Percentiles rank a stretch among this genome's conserved stretches.
phyloP scores from a whole-genome alignment of 2,329 filamentous ascomycete genomes.

The Diplodia sapinea region DNA sequence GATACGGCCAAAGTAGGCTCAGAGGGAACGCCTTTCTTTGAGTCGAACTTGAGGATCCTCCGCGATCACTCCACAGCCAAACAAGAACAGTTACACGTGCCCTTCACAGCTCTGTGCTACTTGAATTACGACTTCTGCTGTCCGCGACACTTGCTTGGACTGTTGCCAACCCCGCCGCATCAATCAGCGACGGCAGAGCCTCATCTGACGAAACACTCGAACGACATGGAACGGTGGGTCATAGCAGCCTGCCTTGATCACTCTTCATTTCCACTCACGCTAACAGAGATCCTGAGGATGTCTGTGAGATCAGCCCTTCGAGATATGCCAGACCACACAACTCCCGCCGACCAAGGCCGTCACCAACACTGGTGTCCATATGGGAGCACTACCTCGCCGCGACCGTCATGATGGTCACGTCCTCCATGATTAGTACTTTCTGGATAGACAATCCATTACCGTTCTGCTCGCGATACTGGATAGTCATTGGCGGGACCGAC shows the following conservation, averaged over 20 bases:
- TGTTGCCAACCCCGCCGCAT: too few relatives aligned
- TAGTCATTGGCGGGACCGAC: background rate
- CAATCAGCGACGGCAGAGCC: too few relatives aligned
- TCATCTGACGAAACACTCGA: too few relatives aligned
- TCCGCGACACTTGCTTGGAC: too few relatives aligned
- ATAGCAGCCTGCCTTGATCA: background rate
- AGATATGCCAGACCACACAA: background rate
- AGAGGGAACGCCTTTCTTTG: too few relatives aligned
- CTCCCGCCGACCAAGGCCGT: too few relatives aligned
- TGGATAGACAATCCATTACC: background rate
- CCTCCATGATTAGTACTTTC: background rate
- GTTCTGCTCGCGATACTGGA: slow-evolving; percentile 6
- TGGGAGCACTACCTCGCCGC: background rate
- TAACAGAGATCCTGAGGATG: background rate
- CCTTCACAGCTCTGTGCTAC: too few relatives aligned
- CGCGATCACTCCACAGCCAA: too few relatives aligned
- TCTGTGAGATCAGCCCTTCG: background rate
- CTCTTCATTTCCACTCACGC: background rate
- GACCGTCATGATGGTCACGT: slow-evolving; percentile 7
- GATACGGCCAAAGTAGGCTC: too few relatives aligned
- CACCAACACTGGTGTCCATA: background rate
- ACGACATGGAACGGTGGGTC: background rate
- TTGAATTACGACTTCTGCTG: too few relatives aligned
- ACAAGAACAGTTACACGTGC: too few relatives aligned
- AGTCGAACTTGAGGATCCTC: too few relatives aligned